Evolutionary conservation across 139 green algal genomes (phyloP).

Genomic region (Chlorella sorokiniana): DNA sequence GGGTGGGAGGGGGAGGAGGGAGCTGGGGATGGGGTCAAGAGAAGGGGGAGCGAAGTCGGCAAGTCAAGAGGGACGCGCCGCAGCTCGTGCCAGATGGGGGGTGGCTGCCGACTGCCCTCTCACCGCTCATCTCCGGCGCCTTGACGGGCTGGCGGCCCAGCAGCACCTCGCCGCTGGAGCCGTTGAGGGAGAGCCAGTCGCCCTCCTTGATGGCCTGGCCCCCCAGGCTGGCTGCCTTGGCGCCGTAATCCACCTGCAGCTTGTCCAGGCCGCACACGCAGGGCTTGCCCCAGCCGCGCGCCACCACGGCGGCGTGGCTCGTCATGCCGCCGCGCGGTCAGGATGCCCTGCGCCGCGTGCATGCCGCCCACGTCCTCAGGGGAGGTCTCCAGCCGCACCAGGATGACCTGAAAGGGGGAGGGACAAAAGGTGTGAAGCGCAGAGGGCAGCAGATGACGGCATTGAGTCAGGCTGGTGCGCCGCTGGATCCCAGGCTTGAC

Average conservation of each 20-base stretch:
- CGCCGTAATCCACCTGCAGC: slow-evolving; percentile 62
- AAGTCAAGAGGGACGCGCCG: background rate
- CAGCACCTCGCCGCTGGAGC: slow-evolving; percentile 81
- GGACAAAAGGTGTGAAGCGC: background rate
- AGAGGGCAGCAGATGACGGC: background rate
- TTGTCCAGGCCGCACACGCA: slow-evolving; percentile 83
- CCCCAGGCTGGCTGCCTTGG: slow-evolving; percentile 48
- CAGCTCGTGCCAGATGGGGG: background rate
- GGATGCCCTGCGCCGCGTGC: slow-evolving; percentile 82
- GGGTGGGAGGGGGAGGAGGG: background rate
- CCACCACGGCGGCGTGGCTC: slow-evolving; percentile 87
- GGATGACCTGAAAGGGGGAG: slow-evolving; percentile 49
- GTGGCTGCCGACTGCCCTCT: background rate
- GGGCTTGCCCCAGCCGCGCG: slow-evolving; percentile 92
- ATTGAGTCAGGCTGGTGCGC: background rate
- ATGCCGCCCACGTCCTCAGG: slow-evolving; percentile 92
- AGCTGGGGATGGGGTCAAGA: background rate
- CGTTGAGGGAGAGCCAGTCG: slow-evolving; percentile 83
- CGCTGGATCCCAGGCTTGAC: no score
- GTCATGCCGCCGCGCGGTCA: slow-evolving; percentile 92
- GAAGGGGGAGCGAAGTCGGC: background rate
- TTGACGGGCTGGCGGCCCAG: slow-evolving; percentile 65
- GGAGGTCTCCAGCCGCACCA: slow-evolving; percentile 81
- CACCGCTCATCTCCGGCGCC: slow-evolving; percentile 48
- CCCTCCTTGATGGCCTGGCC: slow-evolving; percentile 66